Base-by-base conservation (phyloP, 208 protist genomes). In the Leptomonas seymouri region DNA sequence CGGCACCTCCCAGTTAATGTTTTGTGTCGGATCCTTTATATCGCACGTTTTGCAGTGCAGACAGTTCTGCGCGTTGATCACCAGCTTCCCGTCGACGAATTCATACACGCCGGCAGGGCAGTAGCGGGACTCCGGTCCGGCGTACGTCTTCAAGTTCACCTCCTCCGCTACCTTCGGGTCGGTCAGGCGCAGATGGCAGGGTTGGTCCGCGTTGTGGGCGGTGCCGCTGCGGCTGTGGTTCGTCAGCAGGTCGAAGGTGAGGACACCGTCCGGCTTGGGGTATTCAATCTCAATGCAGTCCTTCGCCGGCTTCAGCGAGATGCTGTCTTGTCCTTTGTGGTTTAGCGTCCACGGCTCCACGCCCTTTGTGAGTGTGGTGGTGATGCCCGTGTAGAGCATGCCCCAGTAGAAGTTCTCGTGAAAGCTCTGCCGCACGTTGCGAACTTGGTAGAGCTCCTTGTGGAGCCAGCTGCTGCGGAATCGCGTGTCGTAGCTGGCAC, bases 41-140 rank as follows among this genome's bases (percentile, higher is more conserved):
- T 99, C 97, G 80, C 98, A 99, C 18, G 98, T 96, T 86, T 99
- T 99, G 90, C 98, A 99, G 87, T 99, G 98, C 14, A 99, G 81
- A 85, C 98, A 99, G 80, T 99, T 99, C 80, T 98, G 96, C 31
- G 97, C 93, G 80, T 99, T 99, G 61, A 99, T 99, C 42, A 97
- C 85, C 0, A 99, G 82, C 74, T 95, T 90, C 6, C 91, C 90
- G 25, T 94, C 76, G 16, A 92, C 78, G 55, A 87, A 95, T 70
- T 97, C 98, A 82, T 99, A 99, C 7, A 99, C 98, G 41, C 97
- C 92, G 0, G 98, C 97, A 11, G 98, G 98, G 84, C 98, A 99
- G 84, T 95, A 99, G 63, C 91, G 85, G 42, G 78, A 69, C 81
- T 99, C 97, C 18, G 97, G 98, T 2, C 95, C 97, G 42, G 84